A percentile compares a stretch with the other conserved stretches of the same genome.
Evolutionary conservation across 495 filamentous ascomycete species (phyloP).

Genomic region (Talaromyces ruber): DNA sequence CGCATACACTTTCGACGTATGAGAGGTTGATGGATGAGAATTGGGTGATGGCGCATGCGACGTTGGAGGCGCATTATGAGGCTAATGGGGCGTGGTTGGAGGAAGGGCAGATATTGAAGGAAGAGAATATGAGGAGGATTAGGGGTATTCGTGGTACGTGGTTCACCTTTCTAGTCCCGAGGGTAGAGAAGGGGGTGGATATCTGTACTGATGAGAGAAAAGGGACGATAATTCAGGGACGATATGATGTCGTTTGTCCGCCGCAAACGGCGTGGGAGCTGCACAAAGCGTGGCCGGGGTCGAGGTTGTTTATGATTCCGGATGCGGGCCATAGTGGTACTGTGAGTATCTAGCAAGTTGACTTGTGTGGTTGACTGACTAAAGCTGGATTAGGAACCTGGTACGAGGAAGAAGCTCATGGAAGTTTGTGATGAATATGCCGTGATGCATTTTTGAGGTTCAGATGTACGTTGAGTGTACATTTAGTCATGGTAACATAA

Average conservation of each 20-base stretch:
- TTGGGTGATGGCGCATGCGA: slow-evolving; percentile 27
- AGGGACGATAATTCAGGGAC: slow-evolving; percentile 31
- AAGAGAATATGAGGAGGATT: slow-evolving; percentile 25
- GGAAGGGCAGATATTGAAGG: slow-evolving; percentile 25
- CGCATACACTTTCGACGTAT: slow-evolving; percentile 13
- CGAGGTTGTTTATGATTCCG: slow-evolving; percentile 23
- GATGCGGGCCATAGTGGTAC: slow-evolving; percentile 26
- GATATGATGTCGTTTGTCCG: slow-evolving; percentile 35
- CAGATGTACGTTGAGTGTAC: not conserved
- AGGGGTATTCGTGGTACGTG: slow-evolving; percentile 26
- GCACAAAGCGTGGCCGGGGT: slow-evolving; percentile 26
- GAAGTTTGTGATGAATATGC: slow-evolving; percentile 14
- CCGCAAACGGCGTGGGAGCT: slow-evolving; percentile 31
- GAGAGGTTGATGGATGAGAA: slow-evolving; percentile 20
- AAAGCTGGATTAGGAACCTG: slow-evolving; percentile 8
- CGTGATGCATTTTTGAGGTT: slow-evolving; percentile 1
- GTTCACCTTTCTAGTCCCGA: not conserved
- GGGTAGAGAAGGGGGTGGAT: too few relatives aligned
- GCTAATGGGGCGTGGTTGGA: slow-evolving; percentile 28
- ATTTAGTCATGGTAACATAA: not conserved
- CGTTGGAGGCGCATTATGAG: slow-evolving; percentile 31
- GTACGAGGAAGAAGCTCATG: slow-evolving; percentile 11
- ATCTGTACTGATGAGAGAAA: not conserved
- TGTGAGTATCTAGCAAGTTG: slow-evolving; percentile 1
- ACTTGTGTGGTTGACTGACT: not conserved